Percentiles rank a stretch among this genome's conserved stretches.
phyloP scores from a whole-genome alignment of 345 rosid species.

The Murraya paniculata region DNA sequence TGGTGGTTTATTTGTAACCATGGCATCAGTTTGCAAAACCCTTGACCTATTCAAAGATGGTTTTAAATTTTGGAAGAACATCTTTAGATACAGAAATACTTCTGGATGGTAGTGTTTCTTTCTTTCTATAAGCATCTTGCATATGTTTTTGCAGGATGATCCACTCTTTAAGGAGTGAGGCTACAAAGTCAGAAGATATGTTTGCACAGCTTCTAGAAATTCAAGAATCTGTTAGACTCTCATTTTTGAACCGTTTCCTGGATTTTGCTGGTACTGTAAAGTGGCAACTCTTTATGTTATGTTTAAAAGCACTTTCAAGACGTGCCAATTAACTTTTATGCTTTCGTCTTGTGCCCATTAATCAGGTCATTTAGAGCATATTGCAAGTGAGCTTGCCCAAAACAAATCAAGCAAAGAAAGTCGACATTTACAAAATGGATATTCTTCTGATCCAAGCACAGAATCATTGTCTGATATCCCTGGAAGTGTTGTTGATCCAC shows the following conservation, averaged over 20 bases:
- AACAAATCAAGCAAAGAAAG: slow-evolving; percentile 51
- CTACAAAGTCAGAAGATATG: slow-evolving; percentile 73
- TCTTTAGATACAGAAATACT: background rate
- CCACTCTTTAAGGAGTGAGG: slow-evolving; percentile 72
- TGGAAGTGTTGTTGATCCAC: slow-evolving; percentile 74
- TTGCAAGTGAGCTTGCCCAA: slow-evolving; percentile 53
- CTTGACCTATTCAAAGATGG: background rate
- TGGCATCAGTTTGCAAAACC: background rate
- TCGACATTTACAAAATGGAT: slow-evolving; percentile 59
- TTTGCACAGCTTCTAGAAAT: slow-evolving; percentile 77
- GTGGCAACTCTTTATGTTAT: background rate
- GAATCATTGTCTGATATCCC: slow-evolving; percentile 43
- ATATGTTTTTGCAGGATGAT: slow-evolving; percentile 63
- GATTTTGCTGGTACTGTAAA: slow-evolving; percentile 85
- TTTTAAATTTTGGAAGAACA: background rate
- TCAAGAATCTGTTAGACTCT: slow-evolving; percentile 84
- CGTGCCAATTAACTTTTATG: slow-evolving; percentile 7
- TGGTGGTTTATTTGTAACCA: background rate
- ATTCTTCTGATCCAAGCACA: slow-evolving; percentile 45
- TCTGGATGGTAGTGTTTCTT: background rate
- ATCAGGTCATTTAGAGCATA: slow-evolving; percentile 60
- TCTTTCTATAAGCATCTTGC: slow-evolving; percentile 5
- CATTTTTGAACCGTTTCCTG: slow-evolving; percentile 88
- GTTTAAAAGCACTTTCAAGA: slow-evolving; percentile 7
- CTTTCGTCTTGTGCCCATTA: slow-evolving; percentile 15